Evolutionary conservation across 352 stramenopile genomes (phyloP).

Genomic region (Pythium dissimile): DNA sequence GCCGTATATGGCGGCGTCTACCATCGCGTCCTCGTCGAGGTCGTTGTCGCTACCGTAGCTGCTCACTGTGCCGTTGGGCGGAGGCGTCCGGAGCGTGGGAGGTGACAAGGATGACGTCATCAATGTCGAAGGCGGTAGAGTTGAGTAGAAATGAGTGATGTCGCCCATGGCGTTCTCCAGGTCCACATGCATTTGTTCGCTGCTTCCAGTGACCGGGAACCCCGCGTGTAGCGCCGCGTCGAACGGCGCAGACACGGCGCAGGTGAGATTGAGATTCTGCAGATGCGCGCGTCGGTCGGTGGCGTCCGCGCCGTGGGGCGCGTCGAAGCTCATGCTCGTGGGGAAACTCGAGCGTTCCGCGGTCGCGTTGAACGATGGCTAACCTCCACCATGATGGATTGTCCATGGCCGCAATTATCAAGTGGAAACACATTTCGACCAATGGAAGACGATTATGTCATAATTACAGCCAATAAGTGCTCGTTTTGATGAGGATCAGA

Average conservation of each 20-base stretch:
- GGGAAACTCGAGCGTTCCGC: not conserved
- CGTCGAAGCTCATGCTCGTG: not conserved
- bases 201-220: not conserved
- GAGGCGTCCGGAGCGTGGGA: not conserved
- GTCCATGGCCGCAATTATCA: not conserved
- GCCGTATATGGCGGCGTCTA: conserved; percentile 12
- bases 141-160: not conserved
- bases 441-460: not conserved
- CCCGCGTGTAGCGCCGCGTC: not conserved
- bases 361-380: not conserved
- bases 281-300: not conserved
- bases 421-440: not conserved
- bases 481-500: not conserved
- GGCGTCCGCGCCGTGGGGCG: not conserved
- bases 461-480: not conserved
- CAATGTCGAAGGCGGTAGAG: not conserved
- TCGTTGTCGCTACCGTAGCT: not conserved
- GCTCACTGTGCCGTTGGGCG: not conserved
- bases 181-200: not conserved
- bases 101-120: not conserved
- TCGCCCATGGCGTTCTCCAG: no score
- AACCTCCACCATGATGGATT: not conserved
- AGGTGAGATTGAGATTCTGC: not conserved
- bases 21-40: conserved; percentile 6
- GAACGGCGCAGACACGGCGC: not conserved